Evolutionary conservation across 352 stramenopile genomes (phyloP), one percentile per base, ranked within the genome.

Genomic region (Phytopythium boreale): DNA sequence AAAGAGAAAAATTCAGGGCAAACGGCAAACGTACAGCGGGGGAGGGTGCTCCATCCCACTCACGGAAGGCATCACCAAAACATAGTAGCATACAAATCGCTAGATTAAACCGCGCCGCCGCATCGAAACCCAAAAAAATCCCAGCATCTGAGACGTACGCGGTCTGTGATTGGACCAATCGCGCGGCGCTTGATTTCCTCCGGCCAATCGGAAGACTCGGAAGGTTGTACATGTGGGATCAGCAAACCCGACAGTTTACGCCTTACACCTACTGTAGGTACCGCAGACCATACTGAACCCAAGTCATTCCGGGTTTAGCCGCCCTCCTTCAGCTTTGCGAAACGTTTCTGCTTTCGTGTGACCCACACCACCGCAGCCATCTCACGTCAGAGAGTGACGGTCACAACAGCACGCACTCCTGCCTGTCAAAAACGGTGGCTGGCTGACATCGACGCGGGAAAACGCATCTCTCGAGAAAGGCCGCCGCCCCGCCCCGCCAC

Each of bases 51-150:
- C 47, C 26, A 27, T 53, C 26, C 26, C 26, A 27, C 44, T 11
- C 46, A 14, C n/a, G 10, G 6, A 26, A 36, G 20, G 15, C 19
- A 9, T 10, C 49, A 36, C 51, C 27, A 57, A 57, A 57, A 57
- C 43, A 53, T 50, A 29, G 22, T 4, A 15, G 31, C 29, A 59
- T 59, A 59, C 53, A 59, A 59, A 59, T 12, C 7, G 10, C 52
- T 26, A 59, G n/a, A 49, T 27, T 49, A 27, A 24, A 53, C 7
- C 6, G 4, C 44, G n/a, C 20, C 10, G 22, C 24, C 44, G 44
- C 41, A 47, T 27, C n/a, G 20, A 51, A 51, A 27, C 19, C n/a
- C 8, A 17, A n/a, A n/a, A n/a, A n/a, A n/a, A n/a, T n/a, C n/a
- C n/a, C n/a, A n/a, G n/a, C 39, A 20, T 46, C 39, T 46, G 39